phyloP scores from a whole-genome alignment of 306 rosid genomes.

The Begonia masoniana region DNA sequence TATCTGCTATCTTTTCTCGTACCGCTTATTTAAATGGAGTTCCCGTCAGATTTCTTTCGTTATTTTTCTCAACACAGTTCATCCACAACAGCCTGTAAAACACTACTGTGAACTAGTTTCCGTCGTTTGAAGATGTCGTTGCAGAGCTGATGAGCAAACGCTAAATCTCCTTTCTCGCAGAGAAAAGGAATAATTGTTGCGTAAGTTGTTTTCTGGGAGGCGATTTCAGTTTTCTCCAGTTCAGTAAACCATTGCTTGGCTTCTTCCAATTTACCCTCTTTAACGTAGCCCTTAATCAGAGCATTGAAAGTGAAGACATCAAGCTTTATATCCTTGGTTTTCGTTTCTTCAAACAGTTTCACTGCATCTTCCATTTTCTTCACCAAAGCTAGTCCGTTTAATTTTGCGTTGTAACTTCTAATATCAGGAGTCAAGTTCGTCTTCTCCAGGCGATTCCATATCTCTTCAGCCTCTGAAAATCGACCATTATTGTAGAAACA shows the following conservation, averaged over 20 bases:
- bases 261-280: slow-evolving; percentile 39
- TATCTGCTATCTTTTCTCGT: too few relatives aligned
- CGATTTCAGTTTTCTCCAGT: slow-evolving; percentile 24
- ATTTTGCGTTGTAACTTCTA: slow-evolving; percentile 41
- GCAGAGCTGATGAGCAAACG: slow-evolving; percentile 25
- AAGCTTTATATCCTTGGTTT: slow-evolving; percentile 29
- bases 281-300: slow-evolving; percentile 44
- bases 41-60: too few relatives aligned
- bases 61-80: too few relatives aligned
- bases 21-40: too few relatives aligned
- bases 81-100: slow-evolving; percentile 56
- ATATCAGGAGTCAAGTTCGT: slow-evolving; percentile 30
- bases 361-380: slow-evolving; percentile 39
- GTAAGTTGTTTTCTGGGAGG: slow-evolving; percentile 32
- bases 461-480: slow-evolving; percentile 46
- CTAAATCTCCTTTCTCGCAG: slow-evolving; percentile 60
- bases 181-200: slow-evolving; percentile 39
- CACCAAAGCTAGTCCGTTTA: slow-evolving; percentile 46
- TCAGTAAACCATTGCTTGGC: slow-evolving; percentile 48
- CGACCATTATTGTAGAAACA: slow-evolving; percentile 26
- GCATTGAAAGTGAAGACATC: slow-evolving; percentile 49
- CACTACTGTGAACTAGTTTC: slow-evolving; percentile 20
- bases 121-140: slow-evolving; percentile 28
- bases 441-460: slow-evolving; percentile 42
- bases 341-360: slow-evolving; percentile 36